Evolutionary conservation across 148 eudicot genomes (phyloP).

Genomic region (Fagopyrum esculentum): DNA sequence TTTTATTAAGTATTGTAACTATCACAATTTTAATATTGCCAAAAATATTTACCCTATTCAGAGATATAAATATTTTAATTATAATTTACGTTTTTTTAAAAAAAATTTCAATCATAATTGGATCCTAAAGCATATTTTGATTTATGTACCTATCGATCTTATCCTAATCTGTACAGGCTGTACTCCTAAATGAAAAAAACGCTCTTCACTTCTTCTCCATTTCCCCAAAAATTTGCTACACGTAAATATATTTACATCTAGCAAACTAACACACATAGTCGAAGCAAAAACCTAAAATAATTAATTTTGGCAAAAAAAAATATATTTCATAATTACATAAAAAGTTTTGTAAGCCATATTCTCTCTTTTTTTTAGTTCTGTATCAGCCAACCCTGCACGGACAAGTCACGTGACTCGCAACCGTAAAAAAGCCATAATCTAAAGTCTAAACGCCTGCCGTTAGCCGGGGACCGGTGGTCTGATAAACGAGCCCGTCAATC

Average conservation of each 20-base stretch:
- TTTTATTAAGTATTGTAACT: too few relatives aligned
- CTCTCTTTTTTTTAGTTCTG: too few relatives aligned
- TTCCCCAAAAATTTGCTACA: not conserved
- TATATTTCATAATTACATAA: not conserved
- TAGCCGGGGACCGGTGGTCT: not conserved
- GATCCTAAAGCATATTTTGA: too few relatives aligned
- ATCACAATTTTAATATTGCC: too few relatives aligned
- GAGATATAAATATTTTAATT: too few relatives aligned
- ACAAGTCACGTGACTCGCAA: not conserved
- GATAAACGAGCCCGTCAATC: constrained; percentile 25
- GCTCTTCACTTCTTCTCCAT: not conserved
- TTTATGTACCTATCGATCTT: too few relatives aligned
- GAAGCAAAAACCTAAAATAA: too few relatives aligned
- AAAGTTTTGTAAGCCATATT: not conserved
- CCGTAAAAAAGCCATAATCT: not conserved
- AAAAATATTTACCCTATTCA: too few relatives aligned
- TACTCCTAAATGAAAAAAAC: too few relatives aligned
- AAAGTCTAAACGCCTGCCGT: not conserved
- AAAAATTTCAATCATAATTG: too few relatives aligned
- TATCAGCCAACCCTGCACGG: not conserved
- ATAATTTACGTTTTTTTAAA: too few relatives aligned
- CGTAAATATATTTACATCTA: not conserved
- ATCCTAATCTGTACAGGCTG: too few relatives aligned
- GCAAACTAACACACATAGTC: not conserved
- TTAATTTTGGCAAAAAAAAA: not conserved